Conservation (phyloP, 306 rosid genomes). For the Malus fusca region DNA sequence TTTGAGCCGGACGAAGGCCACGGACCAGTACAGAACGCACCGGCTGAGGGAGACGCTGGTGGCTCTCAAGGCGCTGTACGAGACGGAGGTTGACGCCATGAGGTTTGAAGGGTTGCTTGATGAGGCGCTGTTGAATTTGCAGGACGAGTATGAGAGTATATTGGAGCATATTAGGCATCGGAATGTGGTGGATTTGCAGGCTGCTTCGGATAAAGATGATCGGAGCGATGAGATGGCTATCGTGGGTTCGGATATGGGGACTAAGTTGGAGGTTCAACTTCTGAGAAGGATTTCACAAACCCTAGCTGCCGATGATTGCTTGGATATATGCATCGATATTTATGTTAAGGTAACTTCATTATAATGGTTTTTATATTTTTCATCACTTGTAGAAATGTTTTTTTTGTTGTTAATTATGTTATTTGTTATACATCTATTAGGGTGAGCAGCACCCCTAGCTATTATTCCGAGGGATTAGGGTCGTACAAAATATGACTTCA, state of each 20-base stretch:
- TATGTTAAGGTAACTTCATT: conserved; percentile 54
- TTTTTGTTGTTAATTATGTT: not conserved
- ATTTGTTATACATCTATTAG: not conserved
- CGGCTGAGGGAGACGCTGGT: conserved; percentile 61
- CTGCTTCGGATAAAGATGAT: conserved; percentile 1
- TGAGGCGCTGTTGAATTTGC: conserved; percentile 61
- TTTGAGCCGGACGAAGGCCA: conserved; percentile 76
- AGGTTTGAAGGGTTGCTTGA: conserved; percentile 77
- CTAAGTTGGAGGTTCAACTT: conserved; percentile 51
- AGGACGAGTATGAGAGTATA: conserved; percentile 63
- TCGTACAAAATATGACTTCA: not conserved
- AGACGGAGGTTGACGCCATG: conserved; percentile 66
- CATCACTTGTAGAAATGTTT: not conserved
- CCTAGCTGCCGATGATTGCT: conserved; percentile 65
- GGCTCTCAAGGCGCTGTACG: conserved; percentile 64
- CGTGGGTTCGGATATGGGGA: conserved; percentile 36
- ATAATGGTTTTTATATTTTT: not conserved
- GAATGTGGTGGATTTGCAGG: conserved; percentile 12
- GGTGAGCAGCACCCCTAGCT: not conserved
- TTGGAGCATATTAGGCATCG: conserved; percentile 47
- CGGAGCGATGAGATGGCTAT: conserved; percentile 1
- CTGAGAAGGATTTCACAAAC: conserved; percentile 47
- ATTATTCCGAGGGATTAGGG: not conserved
- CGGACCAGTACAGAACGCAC: conserved; percentile 42
- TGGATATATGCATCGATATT: conserved; percentile 84